Evolutionary conservation across 2,329 filamentous ascomycete genomes (phyloP).

Genomic region (Sphaerulina populicola): DNA sequence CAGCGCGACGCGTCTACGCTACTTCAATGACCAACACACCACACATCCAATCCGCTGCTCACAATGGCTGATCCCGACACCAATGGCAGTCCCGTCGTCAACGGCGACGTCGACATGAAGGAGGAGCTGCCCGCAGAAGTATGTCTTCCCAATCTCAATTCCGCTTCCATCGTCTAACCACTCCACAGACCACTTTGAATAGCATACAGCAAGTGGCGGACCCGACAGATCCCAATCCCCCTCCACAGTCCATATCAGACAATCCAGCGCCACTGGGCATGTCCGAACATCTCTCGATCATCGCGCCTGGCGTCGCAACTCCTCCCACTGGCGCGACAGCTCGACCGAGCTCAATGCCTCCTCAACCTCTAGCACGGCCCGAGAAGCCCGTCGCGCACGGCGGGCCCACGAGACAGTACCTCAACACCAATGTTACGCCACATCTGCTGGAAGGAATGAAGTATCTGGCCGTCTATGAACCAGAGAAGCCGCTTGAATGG

Average conservation of each 20-base stretch:
- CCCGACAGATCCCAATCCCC: slow-evolving; percentile 23
- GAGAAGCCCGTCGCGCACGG: slow-evolving; percentile 41
- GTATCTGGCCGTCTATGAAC: slow-evolving; percentile 43
- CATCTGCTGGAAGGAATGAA: slow-evolving; percentile 47
- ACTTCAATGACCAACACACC: not conserved
- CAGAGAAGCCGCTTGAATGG: slow-evolving; percentile 45
- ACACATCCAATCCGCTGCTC: not conserved
- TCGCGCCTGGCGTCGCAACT: slow-evolving; percentile 19
- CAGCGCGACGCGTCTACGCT: not conserved
- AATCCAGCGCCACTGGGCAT: slow-evolving; percentile 8
- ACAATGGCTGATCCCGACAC: slow-evolving; percentile 25
- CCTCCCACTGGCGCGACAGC: slow-evolving; percentile 20
- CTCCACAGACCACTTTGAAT: slow-evolving; percentile 13
- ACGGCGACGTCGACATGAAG: slow-evolving; percentile 32
- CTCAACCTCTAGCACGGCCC: slow-evolving; percentile 27
- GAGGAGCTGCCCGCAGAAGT: slow-evolving; percentile 28
- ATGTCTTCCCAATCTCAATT: not conserved
- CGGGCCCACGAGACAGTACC: slow-evolving; percentile 41
- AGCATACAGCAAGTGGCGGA: slow-evolving; percentile 21
- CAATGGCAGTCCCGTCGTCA: slow-evolving; percentile 22
- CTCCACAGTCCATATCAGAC: slow-evolving; percentile 18
- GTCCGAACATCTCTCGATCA: slow-evolving; percentile 19
- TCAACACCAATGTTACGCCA: slow-evolving; percentile 45
- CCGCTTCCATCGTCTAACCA: slow-evolving; percentile 5
- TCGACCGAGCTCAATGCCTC: slow-evolving; percentile 27